Evolutionary conservation across 2,329 filamentous ascomycete species (phyloP).

Genomic region (Cladosporium sp.): DNA sequence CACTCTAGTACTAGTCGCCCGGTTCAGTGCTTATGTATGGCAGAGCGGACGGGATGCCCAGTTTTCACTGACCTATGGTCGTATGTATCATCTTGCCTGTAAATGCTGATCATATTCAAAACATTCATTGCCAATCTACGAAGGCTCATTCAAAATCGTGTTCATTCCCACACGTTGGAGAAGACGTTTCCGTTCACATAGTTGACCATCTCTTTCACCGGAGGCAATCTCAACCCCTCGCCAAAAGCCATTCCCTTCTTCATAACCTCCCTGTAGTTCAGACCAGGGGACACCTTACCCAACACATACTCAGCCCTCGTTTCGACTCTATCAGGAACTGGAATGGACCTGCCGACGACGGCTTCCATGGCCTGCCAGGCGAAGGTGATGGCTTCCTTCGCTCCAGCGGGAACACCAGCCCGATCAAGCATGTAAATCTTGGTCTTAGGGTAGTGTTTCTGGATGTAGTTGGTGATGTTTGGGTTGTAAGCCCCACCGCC

Average conservation of each 20-base stretch:
- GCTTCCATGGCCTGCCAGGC: constrained; percentile 60
- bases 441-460: constrained; percentile 45
- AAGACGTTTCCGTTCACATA: constrained; percentile 47
- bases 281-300: constrained; percentile 52
- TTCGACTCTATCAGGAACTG: constrained; percentile 53
- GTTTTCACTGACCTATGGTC: no score
- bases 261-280: constrained; percentile 53
- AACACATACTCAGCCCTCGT: constrained; percentile 49
- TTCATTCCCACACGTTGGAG: constrained; percentile 43
- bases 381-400: constrained; percentile 58
- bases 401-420: constrained; percentile 53
- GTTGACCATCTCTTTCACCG: constrained; percentile 50
- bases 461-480: constrained; percentile 53
- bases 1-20: no score
- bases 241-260: constrained; percentile 51
- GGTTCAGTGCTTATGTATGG: no score
- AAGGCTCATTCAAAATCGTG: no score
- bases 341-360: constrained; percentile 52
- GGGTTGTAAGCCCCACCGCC: constrained; percentile 56
- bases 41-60: no score
- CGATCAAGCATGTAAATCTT: constrained; percentile 54
- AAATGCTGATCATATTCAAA: no score
- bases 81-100: no score
- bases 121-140: no score
- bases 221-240: constrained; percentile 35